Base-by-base conservation (phyloP, 352 stramenopile genomes). In the Phytophthora podocarpi region DNA sequence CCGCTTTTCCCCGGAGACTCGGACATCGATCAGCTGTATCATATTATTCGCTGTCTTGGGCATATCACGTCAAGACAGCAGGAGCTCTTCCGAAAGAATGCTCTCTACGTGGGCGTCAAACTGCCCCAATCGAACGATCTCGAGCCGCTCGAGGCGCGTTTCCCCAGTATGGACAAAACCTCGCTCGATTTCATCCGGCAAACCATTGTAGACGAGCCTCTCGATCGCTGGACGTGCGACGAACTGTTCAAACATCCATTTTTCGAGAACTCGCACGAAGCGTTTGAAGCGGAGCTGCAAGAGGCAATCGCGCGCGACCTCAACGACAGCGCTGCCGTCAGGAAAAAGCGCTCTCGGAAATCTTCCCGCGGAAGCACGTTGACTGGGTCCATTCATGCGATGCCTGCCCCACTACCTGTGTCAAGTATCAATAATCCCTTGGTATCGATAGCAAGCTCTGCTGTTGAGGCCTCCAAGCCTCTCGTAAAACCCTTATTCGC, bases 1-100 rank as follows among this genome's bases (percentile, higher is more conserved):
- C 97, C 96, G 1, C 89, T 99, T 12, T 97, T 99, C 42, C 96
- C 97, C 1, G 97, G 97, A 12, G 92, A 98, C 64, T 98, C 97
- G 34, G 95, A 99, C 53, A 97, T 99, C 64, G 96, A 99, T 74
- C 97, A 93, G 66, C 64, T 94, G 1, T 92, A 90, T 65, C 84
- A 95, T 55, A 95, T 95, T 53, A 90, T 93, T 48, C 81, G 82
- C 13, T 93, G 83, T 53, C 71, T 93, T 6, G 86, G 86, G 1
- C 57, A 64, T 35, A 77, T 95, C 18, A 95, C 85, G 1, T 72
- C 83, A 5, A 72, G 84, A 4, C 85, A 95, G 32, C 81, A 91
- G 18, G 84, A 95, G 34, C 74, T 95, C 9, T 95, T 95, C 63
- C 74, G 76, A 8, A 92, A 91, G 53, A 95, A 93, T 50, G 76